phyloP scores from a whole-genome alignment of 129 eudicot species.

The Chrysanthemum makinoi region DNA sequence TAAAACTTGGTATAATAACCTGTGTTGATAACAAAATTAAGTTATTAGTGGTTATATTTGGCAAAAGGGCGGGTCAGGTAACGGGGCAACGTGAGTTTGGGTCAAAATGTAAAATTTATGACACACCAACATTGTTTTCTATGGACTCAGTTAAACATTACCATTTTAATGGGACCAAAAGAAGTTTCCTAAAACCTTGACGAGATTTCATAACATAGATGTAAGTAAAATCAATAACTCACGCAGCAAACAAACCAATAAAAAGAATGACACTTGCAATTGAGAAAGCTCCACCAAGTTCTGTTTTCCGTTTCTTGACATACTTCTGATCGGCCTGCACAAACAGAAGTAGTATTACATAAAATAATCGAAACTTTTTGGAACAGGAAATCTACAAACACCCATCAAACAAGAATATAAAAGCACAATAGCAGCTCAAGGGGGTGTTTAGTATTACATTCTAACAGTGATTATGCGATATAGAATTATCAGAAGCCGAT shows the following conservation, averaged over 20 bases:
- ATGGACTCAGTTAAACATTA: background rate
- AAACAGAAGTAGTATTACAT: slow-evolving; percentile 1
- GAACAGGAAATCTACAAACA: background rate
- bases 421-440: background rate
- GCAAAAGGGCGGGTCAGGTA: background rate
- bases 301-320: slow-evolving; percentile 85
- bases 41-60: background rate
- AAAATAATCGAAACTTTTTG: background rate
- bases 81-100: background rate
- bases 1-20: slow-evolving; percentile 79
- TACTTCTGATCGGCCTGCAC: slow-evolving; percentile 81
- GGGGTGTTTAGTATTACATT: no score
- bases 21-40: slow-evolving; percentile 27
- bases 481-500: no score
- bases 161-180: background rate
- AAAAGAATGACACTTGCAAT: slow-evolving; percentile 95
- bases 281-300: slow-evolving; percentile 93
- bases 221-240: slow-evolving; percentile 38
- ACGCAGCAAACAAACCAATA: slow-evolving; percentile 88
- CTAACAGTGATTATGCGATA: no score
- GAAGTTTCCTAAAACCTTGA: slow-evolving; percentile 12
- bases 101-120: background rate
- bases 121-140: no score
- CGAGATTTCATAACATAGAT: slow-evolving; percentile 18
- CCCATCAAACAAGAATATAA: background rate